Evolutionary conservation across 768 basidiomycete species (phyloP).

Genomic region (Psilocybe cubensis): DNA sequence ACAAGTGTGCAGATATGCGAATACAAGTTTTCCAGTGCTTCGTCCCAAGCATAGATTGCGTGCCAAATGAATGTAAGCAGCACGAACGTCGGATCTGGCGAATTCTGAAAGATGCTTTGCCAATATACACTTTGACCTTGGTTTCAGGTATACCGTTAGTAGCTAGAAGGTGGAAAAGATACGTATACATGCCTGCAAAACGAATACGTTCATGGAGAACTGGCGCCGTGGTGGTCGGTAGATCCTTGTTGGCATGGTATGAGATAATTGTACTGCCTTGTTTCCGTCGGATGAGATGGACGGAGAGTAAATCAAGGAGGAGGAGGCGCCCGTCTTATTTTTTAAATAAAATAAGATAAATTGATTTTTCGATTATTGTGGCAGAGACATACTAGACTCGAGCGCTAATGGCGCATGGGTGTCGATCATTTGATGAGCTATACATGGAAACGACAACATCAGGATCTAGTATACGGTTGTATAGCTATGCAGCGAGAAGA

Average conservation of each 20-base stretch:
- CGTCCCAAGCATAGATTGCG: conserved; percentile 64
- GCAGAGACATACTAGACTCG: conserved; percentile 21
- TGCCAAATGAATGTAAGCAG: conserved; percentile 61
- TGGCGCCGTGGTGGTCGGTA: conserved; percentile 40
- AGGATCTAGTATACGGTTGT: neutral
- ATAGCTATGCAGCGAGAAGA: neutral
- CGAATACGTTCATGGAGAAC: conserved; percentile 49
- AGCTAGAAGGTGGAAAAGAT: neutral
- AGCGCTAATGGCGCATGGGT: conserved; percentile 31
- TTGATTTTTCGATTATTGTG: neutral
- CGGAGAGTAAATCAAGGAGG: conserved; percentile 48
- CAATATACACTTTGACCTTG: conserved; percentile 50
- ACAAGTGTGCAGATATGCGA: conserved; percentile 52
- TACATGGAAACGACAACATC: neutral
- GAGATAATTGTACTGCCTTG: conserved; percentile 50
- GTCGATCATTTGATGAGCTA: conserved; percentile 34
- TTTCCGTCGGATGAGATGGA: conserved; percentile 47
- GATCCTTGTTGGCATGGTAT: conserved; percentile 40
- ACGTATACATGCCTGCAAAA: conserved; percentile 40
- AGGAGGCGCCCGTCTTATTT: conserved; percentile 33
- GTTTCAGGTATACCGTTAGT: neutral
- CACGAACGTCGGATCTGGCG: conserved; percentile 58
- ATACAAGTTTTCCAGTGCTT: conserved; percentile 57
- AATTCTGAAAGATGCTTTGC: conserved; percentile 42
- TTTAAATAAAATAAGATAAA: neutral